Conservation (phyloP, 495 filamentous ascomycete genomes). For the Penicillium cinerascens region DNA sequence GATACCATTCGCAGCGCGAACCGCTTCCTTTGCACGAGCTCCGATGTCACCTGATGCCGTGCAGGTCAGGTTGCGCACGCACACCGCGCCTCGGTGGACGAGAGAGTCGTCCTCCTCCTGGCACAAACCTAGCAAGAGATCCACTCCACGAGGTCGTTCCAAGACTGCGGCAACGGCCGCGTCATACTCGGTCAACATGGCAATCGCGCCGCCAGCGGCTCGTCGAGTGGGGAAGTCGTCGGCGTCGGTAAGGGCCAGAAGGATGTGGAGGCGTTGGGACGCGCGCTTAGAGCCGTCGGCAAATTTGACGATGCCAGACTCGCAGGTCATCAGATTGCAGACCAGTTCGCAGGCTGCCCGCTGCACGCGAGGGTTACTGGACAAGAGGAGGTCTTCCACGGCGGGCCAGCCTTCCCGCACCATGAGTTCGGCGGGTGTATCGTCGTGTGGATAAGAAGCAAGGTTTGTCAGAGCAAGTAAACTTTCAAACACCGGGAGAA, state of each 20-base stretch:
- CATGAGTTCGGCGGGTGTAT: conserved; percentile 63
- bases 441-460: conserved; percentile 66
- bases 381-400: conserved; percentile 80
- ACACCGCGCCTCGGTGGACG: conserved; percentile 73
- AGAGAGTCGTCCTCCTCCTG: conserved; percentile 71
- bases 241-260: conserved; percentile 82
- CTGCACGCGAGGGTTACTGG: conserved; percentile 68
- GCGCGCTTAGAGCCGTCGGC: conserved; percentile 66
- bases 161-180: conserved; percentile 65
- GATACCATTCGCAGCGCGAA: conserved; percentile 49
- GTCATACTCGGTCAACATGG: conserved; percentile 76
- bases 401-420: conserved; percentile 66
- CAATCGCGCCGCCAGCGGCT: conserved; percentile 85
- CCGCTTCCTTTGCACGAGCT: conserved; percentile 34
- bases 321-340: conserved; percentile 83
- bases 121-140: conserved; percentile 69
- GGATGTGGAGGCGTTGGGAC: conserved; percentile 68
- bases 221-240: conserved; percentile 75
- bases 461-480: conserved; percentile 92
- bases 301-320: conserved; percentile 71
- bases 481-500: conserved; percentile 87
- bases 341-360: conserved; percentile 84
- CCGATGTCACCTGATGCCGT: conserved; percentile 41
- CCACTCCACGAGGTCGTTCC: conserved; percentile 63
- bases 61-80: conserved; percentile 53